Evolutionary conservation across 495 filamentous ascomycete genomes (phyloP), one percentile per base, ranked within the genome.

Genomic region (Xylaria palmicola): DNA sequence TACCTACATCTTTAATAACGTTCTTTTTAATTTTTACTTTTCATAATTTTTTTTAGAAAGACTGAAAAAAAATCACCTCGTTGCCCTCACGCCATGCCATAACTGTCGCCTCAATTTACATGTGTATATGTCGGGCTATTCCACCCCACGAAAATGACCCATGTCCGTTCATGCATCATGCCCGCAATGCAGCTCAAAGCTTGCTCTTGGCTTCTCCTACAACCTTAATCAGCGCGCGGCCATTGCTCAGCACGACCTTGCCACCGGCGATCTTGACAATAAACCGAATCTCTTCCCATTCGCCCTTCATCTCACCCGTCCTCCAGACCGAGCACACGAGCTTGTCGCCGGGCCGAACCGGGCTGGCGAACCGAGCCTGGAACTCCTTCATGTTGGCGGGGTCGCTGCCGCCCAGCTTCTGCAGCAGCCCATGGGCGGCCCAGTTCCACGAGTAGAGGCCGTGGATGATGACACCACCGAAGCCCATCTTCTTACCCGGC

Each of bases 391-490:
- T 78, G 62, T 93, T 93, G 39, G 79, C 81, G 1, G 91, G 86
- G 70, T 97, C 81, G 69, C 88, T 89, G 5, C 82, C 88, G 26
- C 92, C 91, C 9, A 96, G 74, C 50, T 79, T 77, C 67, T 88
- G 78, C 30, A 95, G 77, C 47, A 96, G 72, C n/a, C 79, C 87
- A 67, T 94, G 91, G n/a, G 82, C 84, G 1, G 90, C 80, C 50
- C 85, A 81, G 74, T 95, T 96, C 87, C 89, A 95, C 59, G 86
- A 89, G 74, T 84, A 95, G 27, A 96, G 77, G 27, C 92, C 92
- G 74, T 96, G 92, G 71, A 95, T 92, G 69, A 95, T 96, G 59
- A 85, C 82, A 40, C 92, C 91, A 4, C 90, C 90, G 68, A 95
- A 96, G 26, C 92, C 91, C 90, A 96, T 93, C 77, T 91, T 89